phyloP scores from a whole-genome alignment of 495 filamentous ascomycete species.

The Hypoxylon subgilvum region DNA sequence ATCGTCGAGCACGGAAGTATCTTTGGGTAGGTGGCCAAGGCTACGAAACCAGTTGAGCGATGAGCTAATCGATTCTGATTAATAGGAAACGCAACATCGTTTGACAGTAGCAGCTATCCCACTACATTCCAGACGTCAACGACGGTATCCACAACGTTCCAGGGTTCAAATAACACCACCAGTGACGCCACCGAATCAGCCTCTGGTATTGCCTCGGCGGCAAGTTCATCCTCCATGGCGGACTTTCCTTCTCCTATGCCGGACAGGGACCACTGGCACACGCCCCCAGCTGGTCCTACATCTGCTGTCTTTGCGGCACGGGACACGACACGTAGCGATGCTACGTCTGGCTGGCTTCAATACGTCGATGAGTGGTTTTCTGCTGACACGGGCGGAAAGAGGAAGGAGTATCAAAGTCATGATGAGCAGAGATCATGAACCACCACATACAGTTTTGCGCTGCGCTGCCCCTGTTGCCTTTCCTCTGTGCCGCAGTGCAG shows the following conservation, averaged over 20 bases:
- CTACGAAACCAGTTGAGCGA: too few species aligned
- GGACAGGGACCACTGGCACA: conserved; percentile 28
- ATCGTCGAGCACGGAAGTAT: background rate
- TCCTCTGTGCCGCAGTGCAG: too few species aligned
- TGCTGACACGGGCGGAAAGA: background rate
- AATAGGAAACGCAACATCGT: conserved; percentile 18
- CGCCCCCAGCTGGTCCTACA: conserved; percentile 3
- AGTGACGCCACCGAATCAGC: background rate
- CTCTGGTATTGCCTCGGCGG: conserved; percentile 2
- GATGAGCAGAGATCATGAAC: conserved; percentile 3
- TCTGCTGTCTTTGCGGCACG: background rate
- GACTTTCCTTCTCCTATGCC: conserved; percentile 10
- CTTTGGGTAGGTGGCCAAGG: conserved; percentile 5
- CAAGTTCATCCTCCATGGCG: background rate
- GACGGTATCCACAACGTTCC: conserved; percentile 19
- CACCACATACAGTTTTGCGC: too few species aligned
- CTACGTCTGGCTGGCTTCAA: conserved; percentile 11
- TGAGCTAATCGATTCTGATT: background rate
- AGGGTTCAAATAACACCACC: conserved; percentile 24
- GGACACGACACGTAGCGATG: background rate
- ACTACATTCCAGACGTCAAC: conserved; percentile 42
- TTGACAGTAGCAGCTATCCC: conserved; percentile 10
- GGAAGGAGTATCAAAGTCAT: background rate
- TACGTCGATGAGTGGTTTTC: conserved; percentile 3
- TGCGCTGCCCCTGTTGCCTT: too few species aligned